Base-by-base conservation (phyloP, 352 stramenopile genomes). In the Phytopythium litorale region DNA sequence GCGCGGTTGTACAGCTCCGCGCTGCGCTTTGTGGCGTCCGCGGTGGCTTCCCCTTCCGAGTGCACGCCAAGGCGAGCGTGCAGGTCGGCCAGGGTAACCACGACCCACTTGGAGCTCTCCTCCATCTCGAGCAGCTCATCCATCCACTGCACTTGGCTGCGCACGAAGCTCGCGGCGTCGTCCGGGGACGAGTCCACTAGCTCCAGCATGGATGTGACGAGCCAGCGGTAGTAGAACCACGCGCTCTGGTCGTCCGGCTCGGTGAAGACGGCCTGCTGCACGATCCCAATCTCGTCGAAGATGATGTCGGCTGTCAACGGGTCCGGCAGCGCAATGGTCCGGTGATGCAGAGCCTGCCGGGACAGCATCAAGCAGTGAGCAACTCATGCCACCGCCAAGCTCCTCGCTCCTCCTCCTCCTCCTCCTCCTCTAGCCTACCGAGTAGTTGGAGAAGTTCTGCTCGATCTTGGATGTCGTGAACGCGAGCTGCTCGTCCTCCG, bases 401-500 rank as follows among this genome's bases (percentile, higher is more conserved):
- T 40, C 35, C 35, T 11, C 12, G 6, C 8, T 15, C 16, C 8
- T 4, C 35, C 2, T 40, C 35, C n/a, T n/a, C n/a, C n/a, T n/a
- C 35, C 8, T 15, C 16, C 8, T 4, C 35, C 2, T 40, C 35
- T 16, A 9, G 35, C 68, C 25, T 52, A 97, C 96, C 58, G 96
- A 99, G 76, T 99, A 99, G 71, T 99, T 99, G 55, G 92, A 98
- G 64, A 99, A 99, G 64, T 99, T 99, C 51, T 98, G 81, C 70
- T 98, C 75, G 56, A 99, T 99, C 67, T 98, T 98, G 32, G 86
- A 65, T n/a, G 78, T 92, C 15, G 96, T 98, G 71, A 98, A 99
- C 30, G 88, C 87, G 51, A 98, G 83, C 65, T 99, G 91, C 23
- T 95, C 72, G 8, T 93, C 71, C 19, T 70, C 58, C 0, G 73